Base-by-base conservation (phyloP, 1,284 basidiomycete genomes). In the Schizophyllum commune region DNA sequence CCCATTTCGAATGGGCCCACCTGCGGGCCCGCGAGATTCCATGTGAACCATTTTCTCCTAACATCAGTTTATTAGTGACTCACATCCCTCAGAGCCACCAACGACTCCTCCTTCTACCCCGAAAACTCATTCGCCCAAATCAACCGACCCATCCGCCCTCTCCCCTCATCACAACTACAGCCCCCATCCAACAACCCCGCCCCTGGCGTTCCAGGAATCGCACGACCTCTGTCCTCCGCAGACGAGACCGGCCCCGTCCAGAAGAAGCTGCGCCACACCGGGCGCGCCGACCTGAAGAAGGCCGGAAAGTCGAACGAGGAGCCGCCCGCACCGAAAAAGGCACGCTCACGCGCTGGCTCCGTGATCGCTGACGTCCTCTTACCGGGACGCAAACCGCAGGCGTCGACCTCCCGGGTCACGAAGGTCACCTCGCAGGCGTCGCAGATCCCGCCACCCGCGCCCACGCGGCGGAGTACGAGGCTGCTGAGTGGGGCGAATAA, bases 301-400 rank as follows among this genome's bases (percentile, higher is more conserved):
- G 72, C 80, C 63, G 79, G 77, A 68, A 89, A 88, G 77, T 70
- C 79, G 69, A 72, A 73, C 73, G 72, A 77, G 68, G 85, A 88
- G 53, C 53, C 39, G 39, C 39, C 39, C 74, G 85, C 87, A 73
- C 77, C 79, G 78, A 89, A 88, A 87, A 91, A 91, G 88, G 88
- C 85, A 88, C 82, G 86, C 84, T 82, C 83, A 80, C 86, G 84
- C 83, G 85, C 83, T 83, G 85, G 82, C 80, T 80, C 87, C 81
- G 85, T 81, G 76, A 82, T 85, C 83, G 79, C 84, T 86, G 88
- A 88, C 78, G 79, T 86, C 79, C 86, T 88, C 86, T 89, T 86
- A 88, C 86, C 82, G 73, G 81, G 82, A 80, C 83, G 83, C 82
- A 81, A 79, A 83, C 80, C 83, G 75, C 85, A 89, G 88, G 77